phyloP scores from a whole-genome alignment of 768 basidiomycete species.

The Infundibulicybe gibba region DNA sequence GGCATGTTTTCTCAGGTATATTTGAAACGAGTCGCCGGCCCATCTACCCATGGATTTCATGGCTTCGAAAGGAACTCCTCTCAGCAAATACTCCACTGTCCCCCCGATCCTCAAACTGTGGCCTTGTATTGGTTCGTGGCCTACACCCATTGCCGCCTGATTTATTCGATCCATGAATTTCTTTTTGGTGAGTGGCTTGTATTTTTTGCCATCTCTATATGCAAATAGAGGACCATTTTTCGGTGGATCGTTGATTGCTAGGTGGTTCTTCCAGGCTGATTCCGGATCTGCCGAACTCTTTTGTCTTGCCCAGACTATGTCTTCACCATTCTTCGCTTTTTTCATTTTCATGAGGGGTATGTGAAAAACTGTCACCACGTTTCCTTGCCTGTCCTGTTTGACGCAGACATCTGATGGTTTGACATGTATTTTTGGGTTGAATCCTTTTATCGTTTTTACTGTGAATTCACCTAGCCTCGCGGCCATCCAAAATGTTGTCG shows the following conservation, averaged over 20 bases:
- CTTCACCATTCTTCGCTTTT: slow-evolving; percentile 24
- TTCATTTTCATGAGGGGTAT: slow-evolving; percentile 13
- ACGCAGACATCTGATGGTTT: slow-evolving; percentile 4
- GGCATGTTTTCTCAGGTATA: slow-evolving; percentile 10
- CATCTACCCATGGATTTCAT: slow-evolving; percentile 31
- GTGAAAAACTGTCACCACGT: slow-evolving; percentile 14
- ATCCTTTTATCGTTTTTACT: slow-evolving; percentile 20
- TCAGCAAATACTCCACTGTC: slow-evolving; percentile 32
- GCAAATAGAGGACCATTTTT: slow-evolving; percentile 23
- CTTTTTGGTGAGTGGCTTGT: slow-evolving; percentile 19
- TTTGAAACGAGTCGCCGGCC: slow-evolving; percentile 22
- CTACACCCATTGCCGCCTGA: slow-evolving; percentile 4
- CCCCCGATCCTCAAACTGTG: slow-evolving; percentile 25
- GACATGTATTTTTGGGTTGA: slow-evolving; percentile 24
- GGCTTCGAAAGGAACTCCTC: slow-evolving; percentile 30
- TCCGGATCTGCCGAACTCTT: slow-evolving; percentile 17
- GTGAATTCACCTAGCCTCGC: slow-evolving; percentile 34
- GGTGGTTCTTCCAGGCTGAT: slow-evolving; percentile 17
- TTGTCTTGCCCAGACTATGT: slow-evolving; percentile 27
- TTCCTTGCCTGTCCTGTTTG: slow-evolving; percentile 7
- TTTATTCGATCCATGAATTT: slow-evolving; percentile 17
- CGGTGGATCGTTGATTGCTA: slow-evolving; percentile 23
- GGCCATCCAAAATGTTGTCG: slow-evolving; percentile 30
- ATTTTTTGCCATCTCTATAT: slow-evolving; percentile 10
- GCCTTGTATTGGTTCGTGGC: slow-evolving; percentile 14